These are phyloP conservation scores for Chrysanthemum seticuspe DNA, from an alignment of 129 eudicot species.

Conservation along the genomic window DNA sequence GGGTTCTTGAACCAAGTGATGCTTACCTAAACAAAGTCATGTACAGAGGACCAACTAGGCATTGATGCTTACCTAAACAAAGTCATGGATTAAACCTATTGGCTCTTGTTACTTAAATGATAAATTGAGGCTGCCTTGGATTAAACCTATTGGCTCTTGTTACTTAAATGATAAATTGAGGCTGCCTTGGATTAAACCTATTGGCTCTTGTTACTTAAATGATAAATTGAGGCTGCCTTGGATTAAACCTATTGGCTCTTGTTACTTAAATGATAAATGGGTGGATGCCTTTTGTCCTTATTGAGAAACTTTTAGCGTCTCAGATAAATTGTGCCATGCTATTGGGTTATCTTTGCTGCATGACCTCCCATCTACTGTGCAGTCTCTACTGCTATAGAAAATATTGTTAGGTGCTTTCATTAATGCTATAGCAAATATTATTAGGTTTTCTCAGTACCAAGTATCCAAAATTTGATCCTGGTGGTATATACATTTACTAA, in stretches of 20 bases:
- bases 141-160: no score
- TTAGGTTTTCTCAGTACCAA: not conserved
- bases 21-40: no score
- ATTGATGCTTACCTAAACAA: no score
- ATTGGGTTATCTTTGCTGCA: not conserved
- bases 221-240: not conserved
- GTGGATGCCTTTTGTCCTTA: not conserved
- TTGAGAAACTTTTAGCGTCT: conserved; percentile 2
- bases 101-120: no score
- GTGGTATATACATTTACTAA: not conserved
- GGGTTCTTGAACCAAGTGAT: no score
- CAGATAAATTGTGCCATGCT: not conserved
- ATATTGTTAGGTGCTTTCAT: not conserved
- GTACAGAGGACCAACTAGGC: no score
- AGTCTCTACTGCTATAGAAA: no score
- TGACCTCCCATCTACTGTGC: not conserved
- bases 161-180: no score
- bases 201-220: no score
- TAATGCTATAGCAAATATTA: not conserved
- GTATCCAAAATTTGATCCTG: not conserved
- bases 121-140: no score
- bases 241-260: not conserved
- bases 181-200: no score
- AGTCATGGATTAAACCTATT: no score
- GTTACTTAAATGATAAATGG: not conserved